Base-by-base conservation (phyloP, 2,329 filamentous ascomycete species). In the Epichloe bromicola region DNA sequence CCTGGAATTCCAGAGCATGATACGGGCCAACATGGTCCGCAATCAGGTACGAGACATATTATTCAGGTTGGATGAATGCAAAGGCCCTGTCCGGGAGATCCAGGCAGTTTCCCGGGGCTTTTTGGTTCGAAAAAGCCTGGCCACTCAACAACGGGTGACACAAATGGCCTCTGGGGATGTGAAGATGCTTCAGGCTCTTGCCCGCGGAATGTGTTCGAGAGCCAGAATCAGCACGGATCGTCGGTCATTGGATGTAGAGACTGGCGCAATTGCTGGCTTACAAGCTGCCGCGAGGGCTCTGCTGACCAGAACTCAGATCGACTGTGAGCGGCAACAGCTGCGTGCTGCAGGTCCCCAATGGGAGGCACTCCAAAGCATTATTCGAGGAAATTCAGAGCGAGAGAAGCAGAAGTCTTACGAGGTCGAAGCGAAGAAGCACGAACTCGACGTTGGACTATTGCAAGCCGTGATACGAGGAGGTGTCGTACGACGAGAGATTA, bases 1-100 rank as follows among this genome's bases (percentile, higher is more conserved):
- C 44, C 68, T 93, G 54, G 80, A 82, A 60, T 72, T 98, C 12
- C 93, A 98, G 67, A 95, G 83, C 64, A 73, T 95, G 45, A 78
- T 88, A 62, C 76, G 86, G 60, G 86, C 83, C 20, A 77, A 76
- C 53, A 86, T 82, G 62, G 75, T 74, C 55, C 78, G 81, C 55
- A 67, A 75, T 56, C 71, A 82, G 69, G 71, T 83, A 67, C 71
- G 70, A 61, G 70, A 76, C 56, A 68, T 73, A 57, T 73, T 65
- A 64, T 74, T 74, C 61, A 76, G 84, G 60, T 76, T 89, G 60
- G 73, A 75, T 56, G 72, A 74, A 54, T 83, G 77, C 49, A 77
- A 75, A 56, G 79, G 79, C 50, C 79, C 83, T 47, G 76, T 89
- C 51, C 74, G 77, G 42, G 74, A 80, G 56, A 76, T 88, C 45